phyloP scores from a whole-genome alignment of 129 eudicot genomes.

The Pittosporum tobira region DNA sequence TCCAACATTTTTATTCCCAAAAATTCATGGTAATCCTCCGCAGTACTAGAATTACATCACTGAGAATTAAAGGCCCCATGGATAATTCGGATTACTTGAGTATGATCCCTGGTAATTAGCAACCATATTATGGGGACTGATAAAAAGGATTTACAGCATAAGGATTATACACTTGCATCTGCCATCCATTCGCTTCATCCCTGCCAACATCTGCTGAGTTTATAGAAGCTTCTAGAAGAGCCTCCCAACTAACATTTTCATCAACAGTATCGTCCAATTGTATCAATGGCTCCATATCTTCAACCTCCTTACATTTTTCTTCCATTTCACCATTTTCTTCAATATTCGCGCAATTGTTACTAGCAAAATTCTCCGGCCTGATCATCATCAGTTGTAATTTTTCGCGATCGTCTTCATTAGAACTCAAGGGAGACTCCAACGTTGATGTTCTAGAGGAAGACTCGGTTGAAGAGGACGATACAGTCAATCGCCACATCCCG shows the following conservation, averaged over 20 bases:
- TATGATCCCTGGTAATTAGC: neutral
- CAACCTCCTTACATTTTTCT: slow-evolving; percentile 6
- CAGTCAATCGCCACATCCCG: slow-evolving; percentile 62
- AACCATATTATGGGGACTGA: slow-evolving; percentile 11
- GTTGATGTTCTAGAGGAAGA: slow-evolving; percentile 25
- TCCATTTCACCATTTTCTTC: slow-evolving; percentile 14
- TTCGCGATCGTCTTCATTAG: slow-evolving; percentile 19
- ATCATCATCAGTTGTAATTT: slow-evolving; percentile 17
- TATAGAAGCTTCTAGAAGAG: slow-evolving; percentile 58
- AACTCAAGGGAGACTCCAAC: slow-evolving; percentile 19
- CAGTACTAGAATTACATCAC: too few species aligned
- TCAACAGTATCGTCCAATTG: slow-evolving; percentile 21
- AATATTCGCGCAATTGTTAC: slow-evolving; percentile 19
- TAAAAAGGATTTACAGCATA: slow-evolving; percentile 34
- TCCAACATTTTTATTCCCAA: too few species aligned
- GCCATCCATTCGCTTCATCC: slow-evolving; percentile 22
- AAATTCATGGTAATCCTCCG: too few species aligned
- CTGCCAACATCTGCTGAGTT: slow-evolving; percentile 6
- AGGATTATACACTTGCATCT: slow-evolving; percentile 47
- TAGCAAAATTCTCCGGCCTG: neutral
- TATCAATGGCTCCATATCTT: slow-evolving; percentile 39
- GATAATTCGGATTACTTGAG: slow-evolving; percentile 2
- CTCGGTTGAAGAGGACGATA: slow-evolving; percentile 34
- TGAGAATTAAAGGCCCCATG: slow-evolving; percentile 3
- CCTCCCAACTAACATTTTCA: slow-evolving; percentile 42